phyloP scores from a whole-genome alignment of 768 basidiomycete genomes.

The Pisolithus marmoratus region DNA sequence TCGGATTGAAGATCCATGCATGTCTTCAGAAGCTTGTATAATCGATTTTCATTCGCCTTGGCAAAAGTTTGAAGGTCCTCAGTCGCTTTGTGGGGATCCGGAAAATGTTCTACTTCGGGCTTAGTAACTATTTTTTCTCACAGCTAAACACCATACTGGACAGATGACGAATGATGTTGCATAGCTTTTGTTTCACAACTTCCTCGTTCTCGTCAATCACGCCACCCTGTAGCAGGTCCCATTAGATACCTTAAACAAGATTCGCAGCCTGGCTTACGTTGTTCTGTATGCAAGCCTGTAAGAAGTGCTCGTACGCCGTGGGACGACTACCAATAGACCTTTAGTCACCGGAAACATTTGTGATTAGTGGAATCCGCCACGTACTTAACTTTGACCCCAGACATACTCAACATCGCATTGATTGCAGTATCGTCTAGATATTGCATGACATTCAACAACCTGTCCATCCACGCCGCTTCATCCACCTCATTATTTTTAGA shows the following conservation, averaged over 20 bases:
- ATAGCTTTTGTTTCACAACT: constrained; percentile 48
- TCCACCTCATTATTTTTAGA: constrained; percentile 54
- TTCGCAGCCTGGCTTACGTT: constrained; percentile 57
- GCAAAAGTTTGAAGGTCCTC: constrained; percentile 84
- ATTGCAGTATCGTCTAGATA: constrained; percentile 57
- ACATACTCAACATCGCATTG: constrained; percentile 52
- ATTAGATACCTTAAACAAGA: not conserved
- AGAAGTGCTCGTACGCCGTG: constrained; percentile 59
- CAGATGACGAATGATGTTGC: constrained; percentile 48
- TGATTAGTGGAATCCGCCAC: constrained; percentile 22
- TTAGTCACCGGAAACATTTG: not conserved
- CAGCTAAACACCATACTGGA: constrained; percentile 43
- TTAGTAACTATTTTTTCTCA: not conserved
- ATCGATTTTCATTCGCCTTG: constrained; percentile 74
- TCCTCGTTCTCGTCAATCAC: constrained; percentile 84
- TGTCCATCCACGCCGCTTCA: constrained; percentile 82
- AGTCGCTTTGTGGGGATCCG: constrained; percentile 66
- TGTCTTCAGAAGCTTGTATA: constrained; percentile 80
- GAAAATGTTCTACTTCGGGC: constrained; percentile 39
- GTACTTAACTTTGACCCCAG: constrained; percentile 59
- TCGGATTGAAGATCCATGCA: constrained; percentile 84
- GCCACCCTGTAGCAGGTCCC: constrained; percentile 59
- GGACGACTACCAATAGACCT: constrained; percentile 50
- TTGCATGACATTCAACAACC: constrained; percentile 66
- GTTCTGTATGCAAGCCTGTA: constrained; percentile 70